A percentile compares a stretch with the other conserved stretches of the same genome.
phyloP scores from a whole-genome alignment of 768 basidiomycete genomes.

The Lyophyllum shimeji region DNA sequence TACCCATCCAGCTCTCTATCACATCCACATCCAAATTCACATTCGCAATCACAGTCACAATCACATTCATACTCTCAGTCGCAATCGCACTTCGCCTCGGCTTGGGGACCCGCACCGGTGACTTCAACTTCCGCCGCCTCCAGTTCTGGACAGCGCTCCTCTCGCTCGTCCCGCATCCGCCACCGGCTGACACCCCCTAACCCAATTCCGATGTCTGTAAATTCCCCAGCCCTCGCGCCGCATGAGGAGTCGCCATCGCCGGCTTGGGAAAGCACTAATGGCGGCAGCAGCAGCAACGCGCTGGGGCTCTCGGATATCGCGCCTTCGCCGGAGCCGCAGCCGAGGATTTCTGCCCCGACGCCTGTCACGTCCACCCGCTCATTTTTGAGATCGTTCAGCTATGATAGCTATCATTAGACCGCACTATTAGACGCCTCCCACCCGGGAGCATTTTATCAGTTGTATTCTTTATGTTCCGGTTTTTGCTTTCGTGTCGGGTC shows the following conservation, averaged over 20 bases:
- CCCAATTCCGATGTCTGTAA: no score
- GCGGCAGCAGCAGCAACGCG: not conserved
- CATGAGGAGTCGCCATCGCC: not conserved
- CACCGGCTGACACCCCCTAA: constrained; percentile 1
- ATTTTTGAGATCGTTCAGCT: constrained; percentile 6
- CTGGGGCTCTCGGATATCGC: constrained; percentile 11
- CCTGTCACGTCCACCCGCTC: constrained; percentile 5
- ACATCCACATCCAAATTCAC: not conserved
- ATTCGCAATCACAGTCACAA: no score
- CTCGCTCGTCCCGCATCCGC: constrained; percentile 3
- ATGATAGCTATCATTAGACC: not conserved
- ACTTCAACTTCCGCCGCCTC: no score
- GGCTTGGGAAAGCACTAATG: not conserved
- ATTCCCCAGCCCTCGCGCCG: not conserved
- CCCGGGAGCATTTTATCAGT: not conserved
- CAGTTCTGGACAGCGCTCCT: not conserved
- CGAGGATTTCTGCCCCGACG: constrained; percentile 14
- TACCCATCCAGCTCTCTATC: constrained; percentile 5
- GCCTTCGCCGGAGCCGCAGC: constrained; percentile 5
- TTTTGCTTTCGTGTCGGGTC: not conserved
- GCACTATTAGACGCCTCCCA: not conserved
- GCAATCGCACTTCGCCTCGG: no score
- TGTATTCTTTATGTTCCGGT: not conserved
- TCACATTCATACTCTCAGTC: no score
- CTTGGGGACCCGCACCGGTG: no score